A percentile compares a stretch with the other conserved stretches of the same genome.
phyloP scores from a whole-genome alignment of 805 yeast genomes.

The Helenozyma baotianmanensis region DNA sequence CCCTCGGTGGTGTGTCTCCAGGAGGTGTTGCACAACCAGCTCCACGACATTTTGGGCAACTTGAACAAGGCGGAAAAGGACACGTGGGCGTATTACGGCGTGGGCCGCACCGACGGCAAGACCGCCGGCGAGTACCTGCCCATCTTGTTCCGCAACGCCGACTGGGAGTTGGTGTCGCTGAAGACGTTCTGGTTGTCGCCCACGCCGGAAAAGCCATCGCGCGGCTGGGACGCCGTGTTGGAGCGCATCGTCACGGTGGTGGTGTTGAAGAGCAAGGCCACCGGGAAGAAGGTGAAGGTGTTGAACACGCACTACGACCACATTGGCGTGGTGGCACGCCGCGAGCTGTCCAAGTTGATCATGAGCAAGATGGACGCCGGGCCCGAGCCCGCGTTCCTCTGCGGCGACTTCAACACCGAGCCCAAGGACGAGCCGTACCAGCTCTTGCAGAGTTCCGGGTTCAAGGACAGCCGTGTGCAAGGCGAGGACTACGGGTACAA shows the following conservation, averaged over 20 bases:
- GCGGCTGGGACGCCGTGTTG: constrained; percentile 42
- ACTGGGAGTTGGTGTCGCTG: constrained; percentile 29
- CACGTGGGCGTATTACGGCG: constrained; percentile 30
- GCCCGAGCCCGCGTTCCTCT: constrained; percentile 32
- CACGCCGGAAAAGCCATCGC: constrained; percentile 34
- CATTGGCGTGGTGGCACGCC: constrained; percentile 32
- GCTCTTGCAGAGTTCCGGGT: constrained; percentile 32
- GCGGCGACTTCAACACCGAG: constrained; percentile 42
- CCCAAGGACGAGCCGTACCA: constrained; percentile 38
- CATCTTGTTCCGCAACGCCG: constrained; percentile 25
- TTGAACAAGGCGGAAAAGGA: constrained; percentile 21
- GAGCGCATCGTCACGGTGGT: constrained; percentile 39
- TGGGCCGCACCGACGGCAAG: constrained; percentile 13
- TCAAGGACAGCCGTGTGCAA: constrained; percentile 35
- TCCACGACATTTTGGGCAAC: constrained; percentile 24
- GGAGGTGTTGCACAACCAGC: constrained; percentile 34
- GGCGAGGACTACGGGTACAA: constrained; percentile 38
- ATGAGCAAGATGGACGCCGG: constrained; percentile 35
- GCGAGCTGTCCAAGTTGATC: constrained; percentile 31
- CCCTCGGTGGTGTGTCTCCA: constrained; percentile 38
- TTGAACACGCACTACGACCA: constrained; percentile 44
- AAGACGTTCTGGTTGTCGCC: constrained; percentile 39
- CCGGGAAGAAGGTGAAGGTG: constrained; percentile 24
- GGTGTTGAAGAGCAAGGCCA: constrained; percentile 22
- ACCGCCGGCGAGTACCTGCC: constrained; percentile 25